Base-by-base conservation (phyloP, 768 basidiomycete species). In the Mycena latifolia region DNA sequence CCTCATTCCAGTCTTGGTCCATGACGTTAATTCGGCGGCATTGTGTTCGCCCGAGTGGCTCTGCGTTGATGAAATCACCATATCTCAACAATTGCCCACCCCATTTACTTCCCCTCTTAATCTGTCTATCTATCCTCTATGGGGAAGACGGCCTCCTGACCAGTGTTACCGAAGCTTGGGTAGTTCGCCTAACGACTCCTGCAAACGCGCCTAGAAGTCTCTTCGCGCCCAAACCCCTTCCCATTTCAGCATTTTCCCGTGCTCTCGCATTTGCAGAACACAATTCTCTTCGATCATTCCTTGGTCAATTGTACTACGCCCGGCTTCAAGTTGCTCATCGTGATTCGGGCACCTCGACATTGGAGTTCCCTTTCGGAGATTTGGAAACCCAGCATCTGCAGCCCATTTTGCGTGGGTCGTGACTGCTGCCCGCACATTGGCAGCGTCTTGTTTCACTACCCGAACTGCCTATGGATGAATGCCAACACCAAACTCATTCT, bases 1-100 rank as follows among this genome's bases (percentile, higher is more conserved):
- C 33, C 29, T 33, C 43, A n/a, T 54, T 54, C 41, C 33, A 54
- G 53, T 54, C 61, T 12, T 62, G 61, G 61, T 54, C 61, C 10
- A 35, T 63, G 53, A n/a, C 22, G 28, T n/a, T 35, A 20, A 63
- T 63, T 27, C 61, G 41, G 22, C 20, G n/a, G 14, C 48, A 12
- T 3, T 60, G 58, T 33, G 1, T 14, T 20, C 37, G 45, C 43
- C 54, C n/a, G n/a, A n/a, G n/a, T n/a, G n/a, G n/a, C n/a, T n/a
- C n/a, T n/a, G n/a, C n/a, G n/a, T n/a, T n/a, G n/a, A n/a, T n/a
- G n/a, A n/a, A n/a, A n/a, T 47, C 12, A 15, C 15, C 37, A 8
- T 11, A 37, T 37, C 37, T 37, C 15, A 7, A 18, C 2, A 9
- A 0, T 8, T 63, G 61, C 54, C 25, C 43, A 7, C 5, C 45